phyloP scores from a whole-genome alignment of 1,284 basidiomycete genomes.

The Apiotrichum siamense region DNA sequence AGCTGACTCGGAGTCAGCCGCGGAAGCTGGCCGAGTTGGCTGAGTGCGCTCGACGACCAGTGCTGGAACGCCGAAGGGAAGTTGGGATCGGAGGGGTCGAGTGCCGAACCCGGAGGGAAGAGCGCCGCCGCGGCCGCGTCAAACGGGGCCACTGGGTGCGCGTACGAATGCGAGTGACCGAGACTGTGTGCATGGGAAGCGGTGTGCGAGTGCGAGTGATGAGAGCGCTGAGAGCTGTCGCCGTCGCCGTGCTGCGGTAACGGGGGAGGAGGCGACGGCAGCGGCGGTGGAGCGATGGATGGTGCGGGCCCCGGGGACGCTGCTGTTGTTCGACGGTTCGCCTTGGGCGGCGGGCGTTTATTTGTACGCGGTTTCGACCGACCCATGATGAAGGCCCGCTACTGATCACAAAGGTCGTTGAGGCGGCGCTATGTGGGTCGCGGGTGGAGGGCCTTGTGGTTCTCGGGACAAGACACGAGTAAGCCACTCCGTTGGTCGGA shows the following conservation, averaged over 20 bases:
- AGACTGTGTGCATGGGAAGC: neutral
- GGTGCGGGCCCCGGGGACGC: neutral
- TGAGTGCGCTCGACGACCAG: constrained; percentile 37
- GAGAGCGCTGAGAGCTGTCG: neutral
- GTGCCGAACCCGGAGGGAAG: constrained; percentile 11
- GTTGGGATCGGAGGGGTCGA: constrained; percentile 25
- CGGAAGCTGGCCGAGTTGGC: constrained; percentile 32
- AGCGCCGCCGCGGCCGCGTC: constrained; percentile 1
- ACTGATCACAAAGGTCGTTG: too few species aligned
- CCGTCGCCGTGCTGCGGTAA: constrained; percentile 11
- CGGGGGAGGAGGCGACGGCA: constrained; percentile 13
- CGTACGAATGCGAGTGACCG: constrained; percentile 3
- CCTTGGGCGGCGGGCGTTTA: constrained; percentile 29
- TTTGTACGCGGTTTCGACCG: constrained; percentile 41
- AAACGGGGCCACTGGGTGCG: neutral
- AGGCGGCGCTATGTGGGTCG: too few species aligned
- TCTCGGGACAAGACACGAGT: too few species aligned
- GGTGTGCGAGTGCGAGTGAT: neutral
- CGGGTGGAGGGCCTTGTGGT: too few species aligned
- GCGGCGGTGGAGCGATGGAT: constrained; percentile 4
- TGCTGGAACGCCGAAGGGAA: constrained; percentile 33
- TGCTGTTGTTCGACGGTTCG: constrained; percentile 6
- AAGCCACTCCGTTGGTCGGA: too few species aligned
- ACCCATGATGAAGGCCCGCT: constrained; percentile 25
- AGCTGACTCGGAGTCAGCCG: constrained; percentile 38